These are phyloP conservation scores for Coix lacrymajobi DNA, from an alignment of 176 grass and related monocot genomes.

Conservation along the genomic window DNA sequence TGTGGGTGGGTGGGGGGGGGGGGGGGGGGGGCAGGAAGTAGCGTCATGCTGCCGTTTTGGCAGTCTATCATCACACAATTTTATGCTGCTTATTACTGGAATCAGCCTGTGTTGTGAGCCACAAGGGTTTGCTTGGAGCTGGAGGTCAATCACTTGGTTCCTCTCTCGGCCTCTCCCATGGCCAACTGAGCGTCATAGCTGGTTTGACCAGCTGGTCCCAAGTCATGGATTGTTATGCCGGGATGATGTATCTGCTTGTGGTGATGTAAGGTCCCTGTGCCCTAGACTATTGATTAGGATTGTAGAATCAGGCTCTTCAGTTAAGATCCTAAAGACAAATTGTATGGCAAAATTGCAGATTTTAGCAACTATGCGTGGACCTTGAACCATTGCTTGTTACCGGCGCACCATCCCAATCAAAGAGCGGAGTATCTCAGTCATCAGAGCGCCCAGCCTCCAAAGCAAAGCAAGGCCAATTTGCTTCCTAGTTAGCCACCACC, in stretches of 20 bases:
- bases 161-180: background rate
- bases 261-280: background rate
- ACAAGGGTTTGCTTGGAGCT: background rate
- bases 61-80: background rate
- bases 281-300: background rate
- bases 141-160: background rate
- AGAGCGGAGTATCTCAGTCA: background rate
- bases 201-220: background rate
- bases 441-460: background rate
- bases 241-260: background rate
- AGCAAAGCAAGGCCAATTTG: slow-evolving; percentile 11
- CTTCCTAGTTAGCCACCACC: background rate
- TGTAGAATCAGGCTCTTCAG: background rate
- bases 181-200: background rate
- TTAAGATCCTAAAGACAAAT: background rate
- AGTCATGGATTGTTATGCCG: background rate
- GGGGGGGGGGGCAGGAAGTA: background rate
- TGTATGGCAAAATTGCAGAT: background rate
- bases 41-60: background rate
- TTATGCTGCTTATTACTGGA: background rate
- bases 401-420: background rate
- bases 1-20: no score
- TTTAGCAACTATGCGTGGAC: background rate
- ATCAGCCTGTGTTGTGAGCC: background rate
- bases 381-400: background rate